These are phyloP conservation scores for Punica granatum DNA, from an alignment of 345 rosid species.

Conservation along the genomic window DNA sequence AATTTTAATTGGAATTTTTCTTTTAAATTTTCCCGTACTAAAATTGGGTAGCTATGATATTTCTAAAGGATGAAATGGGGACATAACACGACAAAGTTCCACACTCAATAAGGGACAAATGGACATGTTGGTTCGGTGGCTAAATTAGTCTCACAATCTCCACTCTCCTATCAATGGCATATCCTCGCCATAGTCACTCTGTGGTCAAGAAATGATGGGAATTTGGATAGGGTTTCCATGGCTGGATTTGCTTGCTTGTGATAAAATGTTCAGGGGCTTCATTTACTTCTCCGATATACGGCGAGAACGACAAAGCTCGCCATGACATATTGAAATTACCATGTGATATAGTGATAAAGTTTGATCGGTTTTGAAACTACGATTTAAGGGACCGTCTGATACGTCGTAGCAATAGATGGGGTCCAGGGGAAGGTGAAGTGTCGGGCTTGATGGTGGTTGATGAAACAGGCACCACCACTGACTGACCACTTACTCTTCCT, in stretches of 20 bases:
- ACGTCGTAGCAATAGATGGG: no score
- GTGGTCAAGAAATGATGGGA: conserved; percentile 4
- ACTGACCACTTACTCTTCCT: neutral
- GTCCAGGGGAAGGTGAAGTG: neutral
- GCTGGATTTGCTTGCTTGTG: conserved; percentile 5
- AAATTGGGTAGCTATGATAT: neutral
- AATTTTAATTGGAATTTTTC: no score
- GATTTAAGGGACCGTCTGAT: no score
- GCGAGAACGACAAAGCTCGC: no score
- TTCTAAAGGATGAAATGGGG: neutral
- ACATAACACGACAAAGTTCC: neutral
- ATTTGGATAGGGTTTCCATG: conserved; percentile 5
- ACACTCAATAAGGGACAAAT: neutral
- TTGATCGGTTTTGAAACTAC: no score
- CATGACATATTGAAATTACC: no score
- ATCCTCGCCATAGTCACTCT: neutral
- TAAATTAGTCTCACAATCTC: neutral
- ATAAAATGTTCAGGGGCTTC: neutral
- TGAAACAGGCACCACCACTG: neutral
- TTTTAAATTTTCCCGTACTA: no score
- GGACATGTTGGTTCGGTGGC: neutral
- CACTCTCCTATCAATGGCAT: neutral
- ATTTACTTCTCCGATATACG: neutral
- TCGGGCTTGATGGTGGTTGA: neutral
- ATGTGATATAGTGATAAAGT: no score